Evolutionary conservation across 2,329 filamentous ascomycete species (phyloP), one percentile per base, ranked within the genome.

Genomic region (Xylariaceae sp.): DNA sequence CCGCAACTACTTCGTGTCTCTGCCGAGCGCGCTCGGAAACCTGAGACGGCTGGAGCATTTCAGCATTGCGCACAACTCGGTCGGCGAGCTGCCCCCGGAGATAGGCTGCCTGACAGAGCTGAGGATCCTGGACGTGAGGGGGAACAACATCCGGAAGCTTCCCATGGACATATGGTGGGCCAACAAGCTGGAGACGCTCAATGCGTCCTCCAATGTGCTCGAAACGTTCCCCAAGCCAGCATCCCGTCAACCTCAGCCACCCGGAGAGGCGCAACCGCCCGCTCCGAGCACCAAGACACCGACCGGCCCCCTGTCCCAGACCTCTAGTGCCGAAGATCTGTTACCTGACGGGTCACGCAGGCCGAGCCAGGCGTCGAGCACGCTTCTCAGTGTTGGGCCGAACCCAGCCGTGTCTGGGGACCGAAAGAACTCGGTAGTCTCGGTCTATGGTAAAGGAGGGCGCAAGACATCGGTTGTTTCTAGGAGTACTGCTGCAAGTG

Each of bases 91-190:
- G 19, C 92, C 92, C 3, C 64, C 85, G 1, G 88, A 95, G 51
- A 88, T 98, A 50, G 92, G 92, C 4, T 89, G 86, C 48, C 72
- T 98, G 16, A 77, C 74, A 1, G 90, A 97, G 60, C 71, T 98
- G 46, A 83, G 81, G 37, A 83, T 88, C 46, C 71, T 98, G 28
- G 90, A 98, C 58, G 75, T 97, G 13, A 78, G 90, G 47, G 88
- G 92, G 57, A 98, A 97, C 67, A 98, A 97, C 56, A 75, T 98
- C 41, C 84, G 83, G 49, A 84, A 83, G 55, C 70, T 98, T 21
- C 92, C 92, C 2, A 79, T 86, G 57, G 92, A 98, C 57, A 74
- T 98, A n/a, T 98, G 92, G 92, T 90, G 87, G 71, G 90, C 90
- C 36, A 83, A 83, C 52, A 88, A 84, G 57, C 66, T 98, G 38